These are phyloP conservation scores for Meyerozyma sp. DNA, from an alignment of 1,139 yeast species.

Conservation along the genomic window DNA sequence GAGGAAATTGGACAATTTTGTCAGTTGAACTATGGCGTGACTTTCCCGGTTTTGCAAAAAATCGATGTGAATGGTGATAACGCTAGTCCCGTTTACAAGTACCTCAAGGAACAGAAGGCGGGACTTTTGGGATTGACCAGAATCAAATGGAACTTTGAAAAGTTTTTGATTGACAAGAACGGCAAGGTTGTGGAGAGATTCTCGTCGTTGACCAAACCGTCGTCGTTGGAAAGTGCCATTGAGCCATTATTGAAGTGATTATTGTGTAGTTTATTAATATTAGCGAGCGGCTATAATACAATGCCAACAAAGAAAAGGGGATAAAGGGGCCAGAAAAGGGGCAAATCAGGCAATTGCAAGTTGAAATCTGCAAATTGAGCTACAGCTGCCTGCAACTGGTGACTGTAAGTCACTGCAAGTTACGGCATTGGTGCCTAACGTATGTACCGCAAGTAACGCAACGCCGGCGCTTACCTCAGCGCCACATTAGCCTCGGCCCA, in stretches of 20 bases:
- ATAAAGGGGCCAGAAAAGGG: too few species aligned
- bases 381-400: too few species aligned
- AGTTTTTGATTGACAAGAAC: conserved; percentile 39
- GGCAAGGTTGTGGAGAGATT: conserved; percentile 44
- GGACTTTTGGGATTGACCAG: conserved; percentile 42
- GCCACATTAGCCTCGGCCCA: background rate
- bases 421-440: too few species aligned
- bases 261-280: background rate
- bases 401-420: too few species aligned
- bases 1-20: conserved; percentile 13
- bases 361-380: too few species aligned
- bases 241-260: conserved; percentile 27
- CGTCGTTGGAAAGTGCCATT: conserved; percentile 28
- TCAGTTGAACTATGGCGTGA: conserved; percentile 43
- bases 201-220: conserved; percentile 39
- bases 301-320: too few species aligned
- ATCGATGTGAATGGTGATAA: conserved; percentile 83
- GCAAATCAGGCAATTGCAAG: too few species aligned
- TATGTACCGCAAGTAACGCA: too few species aligned
- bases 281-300: too few species aligned
- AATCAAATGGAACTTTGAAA: conserved; percentile 49
- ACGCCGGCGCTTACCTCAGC: background rate
- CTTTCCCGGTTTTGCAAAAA: conserved; percentile 85
- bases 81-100: conserved; percentile 77
- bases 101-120: conserved; percentile 52